These are phyloP conservation scores for Alternaria infectoria DNA, from an alignment of 2,329 filamentous ascomycete species.

Conservation along the genomic window DNA sequence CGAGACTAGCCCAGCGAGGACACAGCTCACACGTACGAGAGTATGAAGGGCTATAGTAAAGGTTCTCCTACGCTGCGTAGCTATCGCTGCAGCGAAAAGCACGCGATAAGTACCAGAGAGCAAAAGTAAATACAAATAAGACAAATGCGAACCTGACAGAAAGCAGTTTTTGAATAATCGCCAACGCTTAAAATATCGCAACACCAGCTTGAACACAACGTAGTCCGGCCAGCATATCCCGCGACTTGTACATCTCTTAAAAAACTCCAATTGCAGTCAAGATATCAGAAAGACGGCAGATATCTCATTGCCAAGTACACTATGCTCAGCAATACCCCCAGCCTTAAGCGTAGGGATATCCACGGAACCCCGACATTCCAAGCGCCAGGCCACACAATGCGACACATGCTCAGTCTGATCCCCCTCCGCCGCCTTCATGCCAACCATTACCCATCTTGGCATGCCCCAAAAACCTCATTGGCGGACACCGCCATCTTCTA, in stretches of 20 bases:
- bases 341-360: constrained; percentile 2
- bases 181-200: fast-evolving
- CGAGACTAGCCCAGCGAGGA: background rate
- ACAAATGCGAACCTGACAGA: background rate
- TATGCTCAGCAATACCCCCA: background rate
- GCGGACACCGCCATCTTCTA: constrained; percentile 11
- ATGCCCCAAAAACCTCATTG: background rate
- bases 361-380: constrained; percentile 27
- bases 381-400: constrained; percentile 22
- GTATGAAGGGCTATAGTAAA: background rate
- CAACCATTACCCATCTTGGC: constrained; percentile 1
- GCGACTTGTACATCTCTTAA: background rate
- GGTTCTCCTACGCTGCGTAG: background rate
- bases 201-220: background rate
- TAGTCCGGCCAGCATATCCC: background rate
- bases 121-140: background rate
- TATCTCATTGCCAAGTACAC: background rate
- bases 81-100: background rate
- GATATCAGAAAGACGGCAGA: background rate
- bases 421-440: constrained; percentile 11
- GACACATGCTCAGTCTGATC: constrained; percentile 32
- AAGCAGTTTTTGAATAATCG: background rate
- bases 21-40: background rate
- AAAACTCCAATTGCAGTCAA: background rate
- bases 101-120: background rate